Evolutionary conservation across 139 green algal genomes (phyloP).

Genomic region (Coelastrella sp.): DNA sequence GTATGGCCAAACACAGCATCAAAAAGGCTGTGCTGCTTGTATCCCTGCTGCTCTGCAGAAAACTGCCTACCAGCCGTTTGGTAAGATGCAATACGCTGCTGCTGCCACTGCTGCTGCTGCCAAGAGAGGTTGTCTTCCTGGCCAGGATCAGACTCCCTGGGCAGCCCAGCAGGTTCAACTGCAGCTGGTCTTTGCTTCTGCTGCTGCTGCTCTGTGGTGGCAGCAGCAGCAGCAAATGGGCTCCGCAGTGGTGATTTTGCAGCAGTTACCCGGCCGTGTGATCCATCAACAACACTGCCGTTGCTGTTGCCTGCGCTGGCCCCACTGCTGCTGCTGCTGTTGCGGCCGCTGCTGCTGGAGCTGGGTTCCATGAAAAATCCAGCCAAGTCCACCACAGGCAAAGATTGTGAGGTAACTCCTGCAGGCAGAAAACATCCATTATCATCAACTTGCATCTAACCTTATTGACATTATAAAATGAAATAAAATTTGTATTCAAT

Average conservation of each 20-base stretch:
- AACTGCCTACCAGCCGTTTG: not conserved
- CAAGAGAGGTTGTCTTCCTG: not conserved
- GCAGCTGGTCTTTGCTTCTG: not conserved
- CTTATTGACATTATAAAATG: too few species aligned
- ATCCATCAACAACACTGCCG: not conserved
- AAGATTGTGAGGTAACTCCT: not conserved
- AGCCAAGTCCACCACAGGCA: not conserved
- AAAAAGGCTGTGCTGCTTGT: too few species aligned
- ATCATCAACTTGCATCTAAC: too few species aligned
- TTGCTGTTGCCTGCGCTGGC: too few species aligned
- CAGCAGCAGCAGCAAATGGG: not conserved
- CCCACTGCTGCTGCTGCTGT: slow-evolving; percentile 1
- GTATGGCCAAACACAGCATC: not conserved
- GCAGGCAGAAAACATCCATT: too few species aligned
- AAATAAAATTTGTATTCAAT: too few species aligned
- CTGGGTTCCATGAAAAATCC: not conserved
- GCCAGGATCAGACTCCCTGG: not conserved
- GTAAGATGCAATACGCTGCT: not conserved
- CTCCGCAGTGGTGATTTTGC: not conserved
- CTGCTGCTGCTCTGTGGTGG: not conserved
- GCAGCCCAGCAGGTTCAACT: not conserved
- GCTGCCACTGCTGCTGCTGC: not conserved
- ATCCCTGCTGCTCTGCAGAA: not conserved
- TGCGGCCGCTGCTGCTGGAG: not conserved
- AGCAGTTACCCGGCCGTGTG: not conserved